These are phyloP conservation scores for Physocladia obscura DNA, from an alignment of 192 early-diverging fungal species.

Conservation along the genomic window DNA sequence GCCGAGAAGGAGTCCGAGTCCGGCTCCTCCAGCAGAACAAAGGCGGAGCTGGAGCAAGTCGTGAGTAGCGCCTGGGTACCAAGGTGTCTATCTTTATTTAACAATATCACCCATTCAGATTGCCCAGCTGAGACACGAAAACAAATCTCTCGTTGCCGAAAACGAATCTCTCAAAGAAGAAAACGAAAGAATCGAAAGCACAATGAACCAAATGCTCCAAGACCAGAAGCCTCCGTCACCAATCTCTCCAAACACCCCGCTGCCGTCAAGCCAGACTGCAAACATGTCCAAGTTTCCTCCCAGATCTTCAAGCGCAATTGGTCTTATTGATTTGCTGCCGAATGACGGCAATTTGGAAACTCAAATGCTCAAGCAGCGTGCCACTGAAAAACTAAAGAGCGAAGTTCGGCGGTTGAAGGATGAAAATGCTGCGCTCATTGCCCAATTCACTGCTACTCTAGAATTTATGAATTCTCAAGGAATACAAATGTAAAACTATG, in stretches of 20 bases:
- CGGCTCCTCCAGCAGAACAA: not conserved
- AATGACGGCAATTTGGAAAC: constrained; percentile 6
- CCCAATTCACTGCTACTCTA: constrained; percentile 7
- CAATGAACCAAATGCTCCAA: not conserved
- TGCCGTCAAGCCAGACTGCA: not conserved
- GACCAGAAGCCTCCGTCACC: not conserved
- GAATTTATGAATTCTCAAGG: constrained; percentile 1
- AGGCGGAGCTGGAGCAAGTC: not conserved
- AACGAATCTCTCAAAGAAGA: constrained; percentile 19
- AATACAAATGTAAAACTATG: too few species aligned
- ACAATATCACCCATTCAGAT: not conserved
- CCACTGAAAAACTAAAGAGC: not conserved
- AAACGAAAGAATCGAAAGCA: constrained; percentile 15
- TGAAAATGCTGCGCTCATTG: constrained; percentile 5
- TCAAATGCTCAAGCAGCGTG: constrained; percentile 21
- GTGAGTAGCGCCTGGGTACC: too few species aligned
- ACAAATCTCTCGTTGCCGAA: constrained; percentile 11
- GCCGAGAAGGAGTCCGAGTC: not conserved
- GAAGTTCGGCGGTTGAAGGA: constrained; percentile 8
- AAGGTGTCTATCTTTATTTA: not conserved
- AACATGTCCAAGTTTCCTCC: constrained; percentile 10
- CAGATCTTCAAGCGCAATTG: constrained; percentile 17
- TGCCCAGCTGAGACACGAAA: constrained; percentile 7
- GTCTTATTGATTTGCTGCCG: constrained; percentile 6
- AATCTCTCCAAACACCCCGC: not conserved